Evolutionary conservation across 768 basidiomycete species (phyloP), one percentile per base, ranked within the genome.

Genomic region (Suillus brevipes): DNA sequence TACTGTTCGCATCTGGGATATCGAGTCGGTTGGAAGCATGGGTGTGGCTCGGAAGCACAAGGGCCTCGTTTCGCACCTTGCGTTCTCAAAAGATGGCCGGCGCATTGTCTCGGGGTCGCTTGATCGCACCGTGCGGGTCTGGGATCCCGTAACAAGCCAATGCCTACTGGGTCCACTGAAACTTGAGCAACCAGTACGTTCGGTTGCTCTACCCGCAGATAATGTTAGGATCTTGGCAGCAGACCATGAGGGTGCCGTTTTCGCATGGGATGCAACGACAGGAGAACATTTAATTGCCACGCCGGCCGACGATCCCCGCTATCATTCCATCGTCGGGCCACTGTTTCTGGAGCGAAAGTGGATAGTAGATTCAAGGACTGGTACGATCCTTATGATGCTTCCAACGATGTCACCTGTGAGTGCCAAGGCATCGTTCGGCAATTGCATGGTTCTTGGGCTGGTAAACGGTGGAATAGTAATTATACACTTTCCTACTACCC

Each of bases 1-100:
- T 49, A 73, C 66, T 6, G 69, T 78, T 37, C 76, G 74, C 40
- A 67, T 77, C 4, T 78, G 76, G 76, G 74, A 78, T 59, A 55
- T 70, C 1, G 70, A 73, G 55, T 72, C 75, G 13, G 70, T 65
- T 4, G 74, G 73, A 31, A 73, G 72, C 36, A 72, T 78, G 63
- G 72, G 65, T 9, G 67, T 60, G n/a, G 25, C 62, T 9, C 65
- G 69, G 0, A 68, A 71, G 0, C 77, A 78, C 67, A 77, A 68
- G 9, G 68, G 69, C 25, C 72, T 71, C 43, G 76, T 77, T 7
- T 60, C 68, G 3, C n/a, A 64, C 49, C 36, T 77, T 4, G 68
- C 73, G 0, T 78, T 78, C 57, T 74, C 74, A 9, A 37, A 61
- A 0, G 77, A 77, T 23, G 77, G 76, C 12, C 66, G 20, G 38